phyloP scores from a whole-genome alignment of 768 basidiomycete genomes.

The Termitomyces sp. region DNA sequence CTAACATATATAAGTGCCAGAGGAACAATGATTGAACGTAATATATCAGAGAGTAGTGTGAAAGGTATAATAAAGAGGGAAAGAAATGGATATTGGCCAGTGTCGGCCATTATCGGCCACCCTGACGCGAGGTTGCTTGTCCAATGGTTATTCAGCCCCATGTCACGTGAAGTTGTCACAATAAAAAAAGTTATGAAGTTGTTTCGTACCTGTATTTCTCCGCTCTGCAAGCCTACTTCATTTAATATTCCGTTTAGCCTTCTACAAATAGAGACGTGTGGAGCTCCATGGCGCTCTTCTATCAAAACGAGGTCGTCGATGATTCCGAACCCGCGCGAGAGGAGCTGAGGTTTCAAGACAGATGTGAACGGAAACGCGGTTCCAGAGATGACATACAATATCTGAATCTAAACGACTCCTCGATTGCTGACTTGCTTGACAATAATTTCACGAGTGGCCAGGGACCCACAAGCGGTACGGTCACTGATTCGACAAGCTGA shows the following conservation, averaged over 20 bases:
- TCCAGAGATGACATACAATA: neutral
- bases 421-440: constrained; percentile 18
- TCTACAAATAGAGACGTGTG: neutral
- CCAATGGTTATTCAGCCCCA: too few species aligned
- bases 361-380: constrained; percentile 3
- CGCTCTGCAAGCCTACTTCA: neutral
- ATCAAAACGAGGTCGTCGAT: constrained; percentile 39
- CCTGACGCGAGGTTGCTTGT: too few species aligned
- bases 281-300: neutral
- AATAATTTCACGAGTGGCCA: constrained; percentile 7
- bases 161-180: too few species aligned
- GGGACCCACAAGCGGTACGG: neutral
- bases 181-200: too few species aligned
- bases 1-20: too few species aligned
- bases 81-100: too few species aligned
- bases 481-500: neutral
- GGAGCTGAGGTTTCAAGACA: constrained; percentile 21
- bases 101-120: too few species aligned
- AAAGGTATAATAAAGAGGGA: too few species aligned
- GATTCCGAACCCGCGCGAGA: constrained; percentile 73
- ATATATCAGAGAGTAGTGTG: too few species aligned
- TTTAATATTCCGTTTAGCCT: neutral
- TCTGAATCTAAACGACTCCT: neutral
- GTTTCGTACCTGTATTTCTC: neutral
- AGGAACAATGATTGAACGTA: too few species aligned